Conservation (phyloP, 1,284 basidiomycete species). For the Cutaneotrichosporon sp. region DNA sequence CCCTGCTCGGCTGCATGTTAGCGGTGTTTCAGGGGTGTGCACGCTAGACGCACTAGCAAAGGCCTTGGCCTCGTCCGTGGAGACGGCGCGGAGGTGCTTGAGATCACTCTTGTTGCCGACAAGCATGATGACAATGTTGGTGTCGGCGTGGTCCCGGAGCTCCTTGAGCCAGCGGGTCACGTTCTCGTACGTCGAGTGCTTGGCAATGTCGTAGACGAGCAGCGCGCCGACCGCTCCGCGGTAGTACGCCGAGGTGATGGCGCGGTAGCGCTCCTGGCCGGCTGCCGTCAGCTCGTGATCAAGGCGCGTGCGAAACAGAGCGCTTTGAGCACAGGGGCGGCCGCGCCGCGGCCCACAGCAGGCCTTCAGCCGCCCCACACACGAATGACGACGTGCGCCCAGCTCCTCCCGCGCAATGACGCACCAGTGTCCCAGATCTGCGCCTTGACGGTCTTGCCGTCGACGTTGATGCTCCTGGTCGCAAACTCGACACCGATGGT, state of each 20-base stretch:
- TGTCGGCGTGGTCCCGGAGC: constrained; percentile 88
- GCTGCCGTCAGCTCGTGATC: constrained; percentile 58
- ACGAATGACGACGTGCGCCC: background rate
- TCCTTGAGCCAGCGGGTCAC: constrained; percentile 99
- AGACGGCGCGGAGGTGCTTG: constrained; percentile 93
- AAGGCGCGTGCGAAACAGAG: background rate
- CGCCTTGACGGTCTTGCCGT: constrained; percentile 96
- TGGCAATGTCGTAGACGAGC: constrained; percentile 90
- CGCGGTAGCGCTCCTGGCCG: constrained; percentile 97
- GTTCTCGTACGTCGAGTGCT: constrained; percentile 94
- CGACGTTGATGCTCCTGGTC: constrained; percentile 90
- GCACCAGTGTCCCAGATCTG: constrained; percentile 99
- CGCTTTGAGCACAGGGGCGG: constrained; percentile 1
- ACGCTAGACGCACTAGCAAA: constrained; percentile 68
- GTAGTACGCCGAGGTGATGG: constrained; percentile 99
- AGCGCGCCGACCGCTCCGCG: constrained; percentile 94
- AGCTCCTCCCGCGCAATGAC: constrained; percentile 31
- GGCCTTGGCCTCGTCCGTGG: constrained; percentile 85
- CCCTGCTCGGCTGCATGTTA: constrained; percentile 67
- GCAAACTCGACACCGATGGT: constrained; percentile 99
- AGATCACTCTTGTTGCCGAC: constrained; percentile 98
- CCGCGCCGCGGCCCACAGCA: background rate
- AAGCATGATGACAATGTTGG: constrained; percentile 92
- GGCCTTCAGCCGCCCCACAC: background rate
- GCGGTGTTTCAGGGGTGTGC: background rate